These are phyloP conservation scores for Theileria sp. DNA, from an alignment of 169 alveolate species.

Conservation along the genomic window DNA sequence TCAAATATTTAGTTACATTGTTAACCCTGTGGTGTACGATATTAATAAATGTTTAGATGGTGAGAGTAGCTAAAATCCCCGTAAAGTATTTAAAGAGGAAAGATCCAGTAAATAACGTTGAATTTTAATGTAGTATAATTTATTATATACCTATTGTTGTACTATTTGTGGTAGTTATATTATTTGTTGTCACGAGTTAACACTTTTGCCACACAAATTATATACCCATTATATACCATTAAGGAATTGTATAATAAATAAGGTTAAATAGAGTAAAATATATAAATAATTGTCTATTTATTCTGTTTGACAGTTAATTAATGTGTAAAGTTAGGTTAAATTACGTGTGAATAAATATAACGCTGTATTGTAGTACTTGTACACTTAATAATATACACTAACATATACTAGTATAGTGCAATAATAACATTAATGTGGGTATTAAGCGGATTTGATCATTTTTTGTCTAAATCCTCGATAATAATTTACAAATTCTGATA, in stretches of 20 bases:
- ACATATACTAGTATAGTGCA: no score
- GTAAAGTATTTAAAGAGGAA: background rate
- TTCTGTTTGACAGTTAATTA: no score
- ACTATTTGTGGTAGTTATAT: no score
- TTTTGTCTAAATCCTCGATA: constrained; percentile 5
- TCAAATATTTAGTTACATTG: background rate
- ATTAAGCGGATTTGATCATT: background rate
- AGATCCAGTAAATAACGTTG: background rate
- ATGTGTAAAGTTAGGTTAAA: no score
- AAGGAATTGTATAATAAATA: no score
- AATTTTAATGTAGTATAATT: background rate
- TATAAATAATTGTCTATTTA: no score
- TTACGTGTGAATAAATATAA: no score
- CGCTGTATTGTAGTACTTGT: no score
- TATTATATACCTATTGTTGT: background rate
- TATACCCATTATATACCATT: background rate
- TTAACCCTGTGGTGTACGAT: background rate
- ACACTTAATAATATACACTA: no score
- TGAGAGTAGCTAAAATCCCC: background rate
- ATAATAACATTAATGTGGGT: no score
- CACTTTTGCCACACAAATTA: background rate
- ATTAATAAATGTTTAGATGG: background rate
- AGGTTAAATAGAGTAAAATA: background rate
- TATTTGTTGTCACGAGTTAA: background rate
- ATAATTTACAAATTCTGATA: constrained; percentile 46